A percentile compares a stretch with the other conserved stretches of the same genome.
phyloP scores from a whole-genome alignment of 2,329 filamentous ascomycete genomes.

The Dryadomyces quercus-mongolicae region DNA sequence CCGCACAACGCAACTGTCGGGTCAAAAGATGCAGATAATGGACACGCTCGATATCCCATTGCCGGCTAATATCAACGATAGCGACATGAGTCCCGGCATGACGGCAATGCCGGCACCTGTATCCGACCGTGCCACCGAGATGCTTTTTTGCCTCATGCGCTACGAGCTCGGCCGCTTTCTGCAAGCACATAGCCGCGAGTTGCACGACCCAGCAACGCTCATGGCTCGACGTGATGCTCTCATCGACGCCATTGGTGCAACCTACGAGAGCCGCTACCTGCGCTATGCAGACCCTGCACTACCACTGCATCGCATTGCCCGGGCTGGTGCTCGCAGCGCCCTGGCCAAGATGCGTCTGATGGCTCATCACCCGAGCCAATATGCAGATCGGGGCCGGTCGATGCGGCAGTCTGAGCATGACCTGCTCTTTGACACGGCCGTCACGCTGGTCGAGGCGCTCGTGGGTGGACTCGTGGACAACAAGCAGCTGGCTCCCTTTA shows the following conservation, averaged over 20 bases:
- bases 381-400: slow-evolving; percentile 10
- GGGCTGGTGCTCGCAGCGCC: slow-evolving; percentile 9
- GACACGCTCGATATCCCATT: slow-evolving; percentile 1
- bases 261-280: slow-evolving; percentile 19
- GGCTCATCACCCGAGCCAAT: slow-evolving; percentile 15
- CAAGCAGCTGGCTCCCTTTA: slow-evolving; percentile 9
- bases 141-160: slow-evolving; percentile 31
- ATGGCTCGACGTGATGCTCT: slow-evolving; percentile 14
- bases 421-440: slow-evolving; percentile 12
- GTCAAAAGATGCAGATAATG: slow-evolving; percentile 2
- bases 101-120: slow-evolving; percentile 24
- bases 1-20: slow-evolving; percentile 15
- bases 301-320: slow-evolving; percentile 19
- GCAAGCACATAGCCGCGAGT: slow-evolving; percentile 17
- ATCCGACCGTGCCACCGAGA: slow-evolving; percentile 36
- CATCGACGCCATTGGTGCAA: slow-evolving; percentile 15
- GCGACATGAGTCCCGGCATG: slow-evolving; percentile 30
- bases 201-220: slow-evolving; percentile 15
- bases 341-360: slow-evolving; percentile 15
- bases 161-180: slow-evolving; percentile 28
- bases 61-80: slow-evolving; percentile 36
- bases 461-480: slow-evolving; percentile 8
- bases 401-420: slow-evolving; percentile 14
- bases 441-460: slow-evolving; percentile 13
- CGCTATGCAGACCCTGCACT: slow-evolving; percentile 19